phyloP scores from a whole-genome alignment of 768 basidiomycete genomes.

The Kwoniella sp. region DNA sequence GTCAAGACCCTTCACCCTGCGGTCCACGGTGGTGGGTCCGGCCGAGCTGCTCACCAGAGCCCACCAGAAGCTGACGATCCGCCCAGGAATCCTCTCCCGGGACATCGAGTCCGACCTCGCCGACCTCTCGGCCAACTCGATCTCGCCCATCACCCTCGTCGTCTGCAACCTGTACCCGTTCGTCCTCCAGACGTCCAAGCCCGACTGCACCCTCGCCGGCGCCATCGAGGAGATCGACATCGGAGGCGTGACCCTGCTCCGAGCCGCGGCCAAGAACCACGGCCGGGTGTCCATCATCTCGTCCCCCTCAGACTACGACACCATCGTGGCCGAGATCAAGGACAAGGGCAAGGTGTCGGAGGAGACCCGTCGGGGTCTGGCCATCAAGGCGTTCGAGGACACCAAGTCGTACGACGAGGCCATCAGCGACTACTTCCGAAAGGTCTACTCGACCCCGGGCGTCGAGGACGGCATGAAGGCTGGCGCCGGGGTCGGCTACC shows the following conservation, averaged over 20 bases:
- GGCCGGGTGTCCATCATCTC: slow-evolving; percentile 72
- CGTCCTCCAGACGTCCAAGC: slow-evolving; percentile 71
- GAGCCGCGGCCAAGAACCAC: slow-evolving; percentile 98
- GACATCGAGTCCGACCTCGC: slow-evolving; percentile 82
- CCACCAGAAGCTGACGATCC: background rate
- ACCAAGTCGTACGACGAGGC: slow-evolving; percentile 92
- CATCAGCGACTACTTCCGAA: slow-evolving; percentile 92
- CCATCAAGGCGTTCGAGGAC: slow-evolving; percentile 95
- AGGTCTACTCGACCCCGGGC: slow-evolving; percentile 86
- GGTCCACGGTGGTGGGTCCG: slow-evolving; percentile 79
- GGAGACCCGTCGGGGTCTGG: slow-evolving; percentile 68
- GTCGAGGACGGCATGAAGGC: slow-evolving; percentile 58
- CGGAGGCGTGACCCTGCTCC: slow-evolving; percentile 92
- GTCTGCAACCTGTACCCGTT: slow-evolving; percentile 99
- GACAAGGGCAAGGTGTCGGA: slow-evolving; percentile 69
- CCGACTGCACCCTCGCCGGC: slow-evolving; percentile 80
- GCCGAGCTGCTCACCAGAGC: background rate
- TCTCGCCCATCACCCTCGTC: slow-evolving; percentile 90
- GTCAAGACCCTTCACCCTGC: slow-evolving; percentile 98
- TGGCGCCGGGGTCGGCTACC: slow-evolving; percentile 59
- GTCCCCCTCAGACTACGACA: slow-evolving; percentile 65
- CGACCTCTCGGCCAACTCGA: slow-evolving; percentile 75
- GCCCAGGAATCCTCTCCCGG: slow-evolving; percentile 83
- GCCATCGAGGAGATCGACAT: slow-evolving; percentile 99
- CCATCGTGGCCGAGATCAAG: slow-evolving; percentile 73